Evolutionary conservation across 1,284 basidiomycete genomes (phyloP).

Genomic region (Anthracocystis walkeri): DNA sequence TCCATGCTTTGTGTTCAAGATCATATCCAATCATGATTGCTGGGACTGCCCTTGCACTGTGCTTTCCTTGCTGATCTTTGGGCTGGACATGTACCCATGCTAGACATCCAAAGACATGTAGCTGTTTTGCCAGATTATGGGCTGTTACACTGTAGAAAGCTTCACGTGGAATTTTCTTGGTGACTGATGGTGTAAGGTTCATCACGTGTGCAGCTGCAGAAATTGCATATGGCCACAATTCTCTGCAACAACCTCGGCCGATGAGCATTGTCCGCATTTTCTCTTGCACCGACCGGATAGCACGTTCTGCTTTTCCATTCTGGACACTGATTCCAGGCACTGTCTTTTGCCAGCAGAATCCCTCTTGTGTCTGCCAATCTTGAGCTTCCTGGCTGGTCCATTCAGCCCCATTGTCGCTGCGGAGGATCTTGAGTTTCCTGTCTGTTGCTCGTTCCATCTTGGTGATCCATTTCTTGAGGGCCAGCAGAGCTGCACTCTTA

Average conservation of each 20-base stretch:
- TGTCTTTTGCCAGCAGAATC: slow-evolving; percentile 7
- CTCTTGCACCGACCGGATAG: slow-evolving; percentile 1
- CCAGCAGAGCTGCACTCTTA: slow-evolving; percentile 2
- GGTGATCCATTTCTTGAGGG: not conserved
- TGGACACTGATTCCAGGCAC: slow-evolving; percentile 4
- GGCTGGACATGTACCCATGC: too few relatives aligned
- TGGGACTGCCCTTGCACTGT: not conserved
- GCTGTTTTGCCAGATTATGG: too few relatives aligned
- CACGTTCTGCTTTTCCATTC: not conserved
- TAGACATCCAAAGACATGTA: too few relatives aligned
- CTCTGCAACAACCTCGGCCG: not conserved
- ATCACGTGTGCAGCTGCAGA: slow-evolving; percentile 1
- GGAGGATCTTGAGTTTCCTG: not conserved
- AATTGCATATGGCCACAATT: slow-evolving; percentile 10
- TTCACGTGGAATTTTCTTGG: too few relatives aligned
- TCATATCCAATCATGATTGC: slow-evolving; percentile 3
- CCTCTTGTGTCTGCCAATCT: not conserved
- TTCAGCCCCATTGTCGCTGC: too few relatives aligned
- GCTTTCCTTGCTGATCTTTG: not conserved
- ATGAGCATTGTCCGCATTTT: slow-evolving; percentile 3
- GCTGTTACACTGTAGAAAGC: slow-evolving; percentile 3
- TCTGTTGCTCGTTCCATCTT: not conserved
- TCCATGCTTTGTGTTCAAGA: not conserved
- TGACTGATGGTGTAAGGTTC: slow-evolving; percentile 2
- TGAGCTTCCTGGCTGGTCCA: not conserved